Evolutionary conservation across 345 rosid species (phyloP).

Genomic region (Linum usitatissimum): DNA sequence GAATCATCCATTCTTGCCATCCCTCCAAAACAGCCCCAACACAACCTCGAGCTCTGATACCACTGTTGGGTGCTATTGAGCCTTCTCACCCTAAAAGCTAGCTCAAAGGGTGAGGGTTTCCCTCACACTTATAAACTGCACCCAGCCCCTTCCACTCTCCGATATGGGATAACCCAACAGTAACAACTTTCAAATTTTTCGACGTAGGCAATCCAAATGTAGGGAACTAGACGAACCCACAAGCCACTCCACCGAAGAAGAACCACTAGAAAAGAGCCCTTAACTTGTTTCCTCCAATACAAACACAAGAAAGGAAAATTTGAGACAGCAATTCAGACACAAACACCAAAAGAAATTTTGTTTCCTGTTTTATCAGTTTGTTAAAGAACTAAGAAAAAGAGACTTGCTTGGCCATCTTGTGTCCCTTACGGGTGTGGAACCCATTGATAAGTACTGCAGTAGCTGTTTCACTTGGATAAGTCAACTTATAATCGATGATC

Average conservation of each 20-base stretch:
- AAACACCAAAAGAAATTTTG: too few species aligned
- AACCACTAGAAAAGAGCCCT: conserved; percentile 82
- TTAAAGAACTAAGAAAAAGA: conserved; percentile 1
- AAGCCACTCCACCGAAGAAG: conserved; percentile 45
- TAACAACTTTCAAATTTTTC: conserved; percentile 57
- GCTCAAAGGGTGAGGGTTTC: too few species aligned
- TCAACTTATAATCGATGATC: conserved; percentile 72
- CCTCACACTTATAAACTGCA: too few species aligned
- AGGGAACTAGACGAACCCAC: conserved; percentile 75
- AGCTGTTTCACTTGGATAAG: conserved; percentile 91
- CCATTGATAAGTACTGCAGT: conserved; percentile 86
- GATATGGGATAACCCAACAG: too few species aligned
- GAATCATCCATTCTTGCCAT: too few species aligned
- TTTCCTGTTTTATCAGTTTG: neutral
- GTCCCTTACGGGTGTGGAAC: conserved; percentile 72
- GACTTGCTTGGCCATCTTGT: conserved; percentile 57
- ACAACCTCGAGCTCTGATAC: too few species aligned
- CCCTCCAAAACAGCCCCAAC: too few species aligned
- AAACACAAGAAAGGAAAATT: neutral
- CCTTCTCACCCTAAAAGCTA: too few species aligned
- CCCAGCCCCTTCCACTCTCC: too few species aligned
- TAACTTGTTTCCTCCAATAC: conserved; percentile 64
- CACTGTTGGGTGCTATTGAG: too few species aligned
- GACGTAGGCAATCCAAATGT: conserved; percentile 73
- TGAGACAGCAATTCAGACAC: neutral